Percentiles rank a stretch among this genome's conserved stretches.
phyloP scores from a whole-genome alignment of 202 grass and related monocot genomes.

The Zizania palustris region DNA sequence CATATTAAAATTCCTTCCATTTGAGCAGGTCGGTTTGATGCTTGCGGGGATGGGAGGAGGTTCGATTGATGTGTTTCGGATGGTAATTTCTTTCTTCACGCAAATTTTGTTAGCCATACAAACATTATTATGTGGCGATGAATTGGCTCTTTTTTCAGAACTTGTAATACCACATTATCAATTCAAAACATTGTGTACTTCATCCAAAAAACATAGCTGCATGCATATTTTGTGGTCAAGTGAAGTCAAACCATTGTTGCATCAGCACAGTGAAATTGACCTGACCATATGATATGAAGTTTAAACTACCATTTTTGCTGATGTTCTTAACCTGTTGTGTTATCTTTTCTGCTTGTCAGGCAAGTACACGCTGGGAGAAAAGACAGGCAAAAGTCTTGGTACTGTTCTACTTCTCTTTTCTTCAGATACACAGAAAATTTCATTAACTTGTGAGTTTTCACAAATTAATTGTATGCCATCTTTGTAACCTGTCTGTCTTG shows the following conservation, averaged over 20 bases:
- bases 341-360: no score
- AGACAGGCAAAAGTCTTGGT: no score
- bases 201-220: not conserved
- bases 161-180: not conserved
- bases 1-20: conserved; percentile 28
- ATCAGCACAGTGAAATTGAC: no score
- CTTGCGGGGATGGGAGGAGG: conserved; percentile 79
- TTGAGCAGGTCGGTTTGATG: conserved; percentile 89
- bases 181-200: not conserved
- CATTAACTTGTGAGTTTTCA: not conserved
- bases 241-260: no score
- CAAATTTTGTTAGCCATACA: not conserved
- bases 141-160: not conserved
- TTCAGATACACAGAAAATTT: no score
- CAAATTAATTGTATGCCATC: conserved; percentile 1
- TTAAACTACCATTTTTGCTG: no score
- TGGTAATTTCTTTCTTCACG: conserved; percentile 52
- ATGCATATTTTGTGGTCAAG: no score
- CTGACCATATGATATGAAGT: no score
- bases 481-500: conserved; percentile 10
- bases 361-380: no score
- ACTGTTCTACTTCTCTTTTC: no score
- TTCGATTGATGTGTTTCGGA: conserved; percentile 75
- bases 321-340: no score
- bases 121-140: not conserved